These are phyloP conservation scores for Physcia stellaris DNA, from an alignment of 495 filamentous ascomycete species.

Conservation along the genomic window DNA sequence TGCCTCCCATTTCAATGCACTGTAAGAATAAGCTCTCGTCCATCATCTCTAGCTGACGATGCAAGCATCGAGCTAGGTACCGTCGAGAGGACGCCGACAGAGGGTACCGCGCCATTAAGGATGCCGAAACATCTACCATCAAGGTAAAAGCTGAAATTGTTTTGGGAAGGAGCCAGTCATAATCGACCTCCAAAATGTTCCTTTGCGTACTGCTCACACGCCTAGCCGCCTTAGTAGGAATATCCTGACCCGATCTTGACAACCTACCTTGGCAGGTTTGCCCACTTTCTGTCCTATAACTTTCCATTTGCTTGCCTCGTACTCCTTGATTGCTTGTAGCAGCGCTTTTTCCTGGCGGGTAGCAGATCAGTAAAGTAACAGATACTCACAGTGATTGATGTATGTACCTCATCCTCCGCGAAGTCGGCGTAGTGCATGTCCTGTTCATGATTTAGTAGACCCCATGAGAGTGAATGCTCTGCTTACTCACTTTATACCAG, in stretches of 20 bases:
- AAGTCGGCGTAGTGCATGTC: slow-evolving; percentile 99
- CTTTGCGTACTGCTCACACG: slow-evolving; percentile 96
- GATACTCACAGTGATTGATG: not conserved
- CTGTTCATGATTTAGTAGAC: slow-evolving; percentile 26
- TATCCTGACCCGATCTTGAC: slow-evolving; percentile 6
- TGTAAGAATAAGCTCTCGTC: no score
- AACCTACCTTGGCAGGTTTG: slow-evolving; percentile 83
- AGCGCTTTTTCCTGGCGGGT: slow-evolving; percentile 60
- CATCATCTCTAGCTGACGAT: no score
- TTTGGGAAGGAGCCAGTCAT: not conserved
- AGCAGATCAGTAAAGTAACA: slow-evolving; percentile 17
- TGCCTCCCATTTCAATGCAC: no score
- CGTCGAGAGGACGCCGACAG: no score
- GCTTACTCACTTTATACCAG: slow-evolving; percentile 78
- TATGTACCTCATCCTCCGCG: slow-evolving; percentile 84
- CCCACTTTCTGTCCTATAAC: slow-evolving; percentile 89
- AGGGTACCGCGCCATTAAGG: no score
- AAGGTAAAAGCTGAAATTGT: not conserved
- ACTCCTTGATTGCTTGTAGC: slow-evolving; percentile 91
- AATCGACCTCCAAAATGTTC: slow-evolving; percentile 52
- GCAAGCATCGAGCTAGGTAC: no score
- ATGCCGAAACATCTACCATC: no score
- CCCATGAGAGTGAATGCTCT: slow-evolving; percentile 1
- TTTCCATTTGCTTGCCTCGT: slow-evolving; percentile 98
- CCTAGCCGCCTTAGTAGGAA: slow-evolving; percentile 34